Evolutionary conservation across 306 rosid species (phyloP).

Genomic region (Rosa lucieae): DNA sequence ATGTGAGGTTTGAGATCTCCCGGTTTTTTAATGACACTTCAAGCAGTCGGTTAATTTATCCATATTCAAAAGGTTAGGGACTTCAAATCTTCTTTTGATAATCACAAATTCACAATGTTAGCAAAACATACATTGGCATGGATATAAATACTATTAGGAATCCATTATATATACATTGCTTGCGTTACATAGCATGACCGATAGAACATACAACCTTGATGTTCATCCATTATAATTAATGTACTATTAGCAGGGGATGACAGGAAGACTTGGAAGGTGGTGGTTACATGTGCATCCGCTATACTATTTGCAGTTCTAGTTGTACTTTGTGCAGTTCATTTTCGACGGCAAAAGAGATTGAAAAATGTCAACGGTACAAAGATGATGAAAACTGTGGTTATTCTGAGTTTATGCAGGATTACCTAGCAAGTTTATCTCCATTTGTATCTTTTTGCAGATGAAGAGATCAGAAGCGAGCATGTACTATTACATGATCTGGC

Average conservation of each 20-base stretch:
- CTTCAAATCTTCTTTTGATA: neutral
- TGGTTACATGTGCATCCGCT: constrained; percentile 26
- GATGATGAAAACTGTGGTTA: neutral
- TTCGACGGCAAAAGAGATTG: constrained; percentile 4
- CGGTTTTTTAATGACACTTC: constrained; percentile 37
- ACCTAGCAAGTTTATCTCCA: neutral
- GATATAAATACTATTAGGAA: neutral
- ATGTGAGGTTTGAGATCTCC: constrained; percentile 37
- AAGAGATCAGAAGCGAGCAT: constrained; percentile 20
- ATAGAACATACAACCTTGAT: neutral
- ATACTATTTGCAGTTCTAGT: constrained; percentile 25
- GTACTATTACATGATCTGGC: constrained; percentile 38
- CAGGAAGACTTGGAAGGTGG: constrained; percentile 51
- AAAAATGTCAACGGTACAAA: constrained; percentile 30
- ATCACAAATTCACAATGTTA: neutral
- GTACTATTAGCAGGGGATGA: constrained; percentile 22
- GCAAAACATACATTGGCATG: neutral
- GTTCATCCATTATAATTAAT: neutral
- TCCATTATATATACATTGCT: neutral
- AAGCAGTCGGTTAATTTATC: constrained; percentile 20
- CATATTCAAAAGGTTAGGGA: constrained; percentile 30
- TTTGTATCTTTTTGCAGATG: neutral
- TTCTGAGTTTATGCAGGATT: neutral
- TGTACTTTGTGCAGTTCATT: constrained; percentile 18
- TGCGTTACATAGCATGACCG: neutral